These are phyloP conservation scores for Rhodotorula paludigena DNA, from an alignment of 768 basidiomycete genomes.

Conservation along the genomic window DNA sequence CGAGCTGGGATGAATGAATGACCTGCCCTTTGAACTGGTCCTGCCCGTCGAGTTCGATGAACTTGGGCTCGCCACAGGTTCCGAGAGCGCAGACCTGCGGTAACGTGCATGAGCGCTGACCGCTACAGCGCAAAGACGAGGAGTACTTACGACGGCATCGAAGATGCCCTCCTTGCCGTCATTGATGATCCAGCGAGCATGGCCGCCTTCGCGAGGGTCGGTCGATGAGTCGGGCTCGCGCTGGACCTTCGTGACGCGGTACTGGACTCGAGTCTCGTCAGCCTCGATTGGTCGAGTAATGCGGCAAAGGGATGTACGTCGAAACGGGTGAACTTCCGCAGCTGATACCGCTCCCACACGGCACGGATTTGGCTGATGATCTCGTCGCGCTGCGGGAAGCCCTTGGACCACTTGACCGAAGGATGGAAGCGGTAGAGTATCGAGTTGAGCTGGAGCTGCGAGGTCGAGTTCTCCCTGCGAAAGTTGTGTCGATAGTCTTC, in stretches of 20 bases:
- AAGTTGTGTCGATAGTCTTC: too few relatives aligned
- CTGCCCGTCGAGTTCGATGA: constrained; percentile 51
- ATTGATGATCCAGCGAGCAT: constrained; percentile 54
- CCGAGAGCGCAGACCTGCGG: constrained; percentile 23
- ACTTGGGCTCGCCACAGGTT: constrained; percentile 54
- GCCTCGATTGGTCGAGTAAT: too few relatives aligned
- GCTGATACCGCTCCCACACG: constrained; percentile 56
- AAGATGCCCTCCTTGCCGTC: constrained; percentile 53
- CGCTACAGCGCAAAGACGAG: constrained; percentile 32
- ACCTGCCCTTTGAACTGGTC: constrained; percentile 49
- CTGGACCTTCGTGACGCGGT: constrained; percentile 48
- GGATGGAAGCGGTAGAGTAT: constrained; percentile 57
- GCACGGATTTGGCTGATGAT: constrained; percentile 52
- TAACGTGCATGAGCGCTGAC: too few relatives aligned
- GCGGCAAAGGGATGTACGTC: constrained; percentile 44
- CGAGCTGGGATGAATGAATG: constrained; percentile 55
- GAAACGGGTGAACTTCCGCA: constrained; percentile 53
- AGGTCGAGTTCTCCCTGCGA: constrained; percentile 55
- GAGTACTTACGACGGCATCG: constrained; percentile 53
- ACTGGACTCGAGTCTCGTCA: neutral
- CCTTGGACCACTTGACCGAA: constrained; percentile 50
- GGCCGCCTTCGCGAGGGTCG: constrained; percentile 38
- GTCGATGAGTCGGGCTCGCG: constrained; percentile 25
- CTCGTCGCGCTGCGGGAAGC: constrained; percentile 55
- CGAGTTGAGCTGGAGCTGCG: constrained; percentile 51